Evolutionary conservation across 2,329 filamentous ascomycete species (phyloP), one percentile per base, ranked within the genome.

Genomic region (Biscogniauxia mediterranea): DNA sequence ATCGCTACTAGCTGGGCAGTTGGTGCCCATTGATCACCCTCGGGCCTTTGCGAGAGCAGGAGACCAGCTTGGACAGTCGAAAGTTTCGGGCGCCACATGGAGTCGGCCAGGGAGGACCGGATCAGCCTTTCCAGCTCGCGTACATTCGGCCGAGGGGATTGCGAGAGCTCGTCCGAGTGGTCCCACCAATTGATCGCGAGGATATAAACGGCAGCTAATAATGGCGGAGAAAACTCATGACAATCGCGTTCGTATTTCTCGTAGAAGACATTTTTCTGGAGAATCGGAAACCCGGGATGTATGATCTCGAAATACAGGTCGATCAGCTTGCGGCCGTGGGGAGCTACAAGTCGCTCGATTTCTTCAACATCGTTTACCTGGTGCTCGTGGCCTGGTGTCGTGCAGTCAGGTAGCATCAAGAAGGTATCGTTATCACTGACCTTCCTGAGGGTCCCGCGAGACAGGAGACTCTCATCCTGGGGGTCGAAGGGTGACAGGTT

Each of bases 141-240:
- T n/a, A 91, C 82, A 75, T 96, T 87, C 0, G 92, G 92, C 62
- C 85, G 86, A 21, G 85, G 85, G 23, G 85, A 79, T 20, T 80
- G 79, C 49, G 86, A 84, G 23, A 94, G 81, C 21, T 87, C 85
- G 19, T 87, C 84, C 64, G 88, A 89, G 64, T 91, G 83, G 56
- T 92, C 87, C 88, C 93, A 95, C 88, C 93, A 96, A 74, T 94
- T 93, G 70, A 96, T 84, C 8, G 93, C 91, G 23, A 97, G 80
- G 23, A 96, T 86, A 70, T 96, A 95, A 69, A 96, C 88, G 57
- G 90, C 90, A 32, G 90, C 91, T 17, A 96, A 81, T 25, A 95
- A 79, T 11, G 90, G 85, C 1, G 92, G 90, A 15, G 90, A 89
- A 70, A 94, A 91, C 67, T 91, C 88, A 58, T 85, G 84, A 69